phyloP scores from a whole-genome alignment of 192 early-diverging fungal species.

The Backusella tarrabulga region DNA sequence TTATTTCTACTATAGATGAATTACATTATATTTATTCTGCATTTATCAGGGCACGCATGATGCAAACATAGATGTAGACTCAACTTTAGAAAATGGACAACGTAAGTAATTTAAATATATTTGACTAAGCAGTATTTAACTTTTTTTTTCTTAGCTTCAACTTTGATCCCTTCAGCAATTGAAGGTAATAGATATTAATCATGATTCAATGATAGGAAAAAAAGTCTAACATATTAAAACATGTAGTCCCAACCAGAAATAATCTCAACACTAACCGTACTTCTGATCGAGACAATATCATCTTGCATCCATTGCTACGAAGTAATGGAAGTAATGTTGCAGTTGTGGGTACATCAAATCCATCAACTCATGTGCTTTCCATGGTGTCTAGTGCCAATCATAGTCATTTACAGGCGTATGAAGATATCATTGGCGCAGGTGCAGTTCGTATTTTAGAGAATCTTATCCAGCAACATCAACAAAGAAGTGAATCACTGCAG shows the following conservation, averaged over 20 bases:
- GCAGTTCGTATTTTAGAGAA: constrained; percentile 53
- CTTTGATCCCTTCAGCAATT: neutral
- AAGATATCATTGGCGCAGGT: constrained; percentile 59
- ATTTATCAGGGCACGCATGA: neutral
- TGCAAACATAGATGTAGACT: neutral
- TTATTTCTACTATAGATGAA: neutral
- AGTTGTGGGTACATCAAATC: neutral
- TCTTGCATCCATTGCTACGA: constrained; percentile 60
- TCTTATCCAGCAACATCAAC: constrained; percentile 31
- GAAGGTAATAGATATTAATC: neutral
- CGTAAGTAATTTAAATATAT: neutral
- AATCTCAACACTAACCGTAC: neutral
- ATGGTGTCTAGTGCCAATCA: constrained; percentile 51
- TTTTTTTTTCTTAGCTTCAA: neutral
- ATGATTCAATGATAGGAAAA: neutral
- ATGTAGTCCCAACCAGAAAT: neutral
- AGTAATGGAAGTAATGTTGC: neutral
- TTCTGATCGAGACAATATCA: constrained; percentile 47
- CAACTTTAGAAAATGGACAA: neutral
- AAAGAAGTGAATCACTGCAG: constrained; percentile 34
- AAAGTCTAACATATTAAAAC: neutral
- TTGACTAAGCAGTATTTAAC: neutral
- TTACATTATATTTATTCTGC: neutral
- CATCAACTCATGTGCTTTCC: constrained; percentile 29
- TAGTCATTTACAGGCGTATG: constrained; percentile 57